Evolutionary conservation across 2,329 filamentous ascomycete genomes (phyloP), one percentile per base, ranked within the genome.

Genomic region (Xylaria sp.): DNA sequence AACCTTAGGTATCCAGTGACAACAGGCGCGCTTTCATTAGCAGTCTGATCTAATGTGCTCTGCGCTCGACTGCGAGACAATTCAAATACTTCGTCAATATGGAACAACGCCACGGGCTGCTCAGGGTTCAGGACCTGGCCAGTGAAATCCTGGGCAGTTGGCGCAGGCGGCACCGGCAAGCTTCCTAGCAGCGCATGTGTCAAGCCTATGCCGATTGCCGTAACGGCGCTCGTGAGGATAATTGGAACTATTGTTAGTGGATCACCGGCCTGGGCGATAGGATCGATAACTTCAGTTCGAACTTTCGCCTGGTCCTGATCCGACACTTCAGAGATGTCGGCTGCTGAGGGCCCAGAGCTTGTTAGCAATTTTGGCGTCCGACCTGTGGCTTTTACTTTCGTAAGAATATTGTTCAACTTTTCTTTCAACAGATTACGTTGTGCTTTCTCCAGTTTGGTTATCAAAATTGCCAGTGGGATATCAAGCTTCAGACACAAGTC

Each of bases 361-460:
- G 86, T 84, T n/a, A 98, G 80, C 67, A 98, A 90, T 65, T 89
- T 89, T 0, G 95, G 94, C 59, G 86, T 88, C 68, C 93, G 89
- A 3, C 92, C 92, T 32, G 89, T 88, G 18, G 87, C 86, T 81
- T 98, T 98, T 59, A 98, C 84, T 1, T 89, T 86, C 0, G 93
- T 91, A 39, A 98, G 83, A 1, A 97, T 83, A 74, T 90, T 92
- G 18, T 87, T 87, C 69, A 98, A 83, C 0, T 89, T 94, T 60
- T 88, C 87, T 65, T 90, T 89, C 9, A 98, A 79, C 10, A 90
- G 90, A 12, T 83, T 80, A 72, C 91, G 94, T 15, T 91, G 94
- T 18, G 94, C 94, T 52, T 97, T 80, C 74, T 99, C 96, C 70
- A 97, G 86, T 78, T 98, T 99, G 0, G 96, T 98, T 68, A 99